These are phyloP conservation scores for Gracilaria gracilis DNA, from an alignment of 23 red algal genomes.

Conservation along the genomic window DNA sequence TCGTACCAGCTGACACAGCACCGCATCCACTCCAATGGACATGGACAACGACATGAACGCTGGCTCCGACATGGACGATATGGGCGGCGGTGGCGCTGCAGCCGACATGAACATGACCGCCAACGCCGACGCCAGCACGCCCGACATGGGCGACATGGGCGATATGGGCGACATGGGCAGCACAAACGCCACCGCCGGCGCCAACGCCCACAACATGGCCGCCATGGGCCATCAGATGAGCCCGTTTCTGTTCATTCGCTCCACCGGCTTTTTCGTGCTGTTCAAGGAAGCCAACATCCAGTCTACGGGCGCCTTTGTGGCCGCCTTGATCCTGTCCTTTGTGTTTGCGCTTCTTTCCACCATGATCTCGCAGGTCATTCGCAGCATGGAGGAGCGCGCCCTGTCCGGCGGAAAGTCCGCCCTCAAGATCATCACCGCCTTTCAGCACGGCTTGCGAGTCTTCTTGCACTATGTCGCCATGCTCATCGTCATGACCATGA, in stretches of 20 bases:
- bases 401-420: background rate
- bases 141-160: too few species aligned
- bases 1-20: too few species aligned
- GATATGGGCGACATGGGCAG: background rate
- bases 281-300: slow-evolving; percentile 70
- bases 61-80: background rate
- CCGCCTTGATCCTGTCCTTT: slow-evolving; percentile 51
- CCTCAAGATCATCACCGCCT: background rate
- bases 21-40: too few species aligned
- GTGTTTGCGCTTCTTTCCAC: slow-evolving; percentile 57
- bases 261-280: slow-evolving; percentile 51
- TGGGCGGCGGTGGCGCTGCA: background rate
- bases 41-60: background rate
- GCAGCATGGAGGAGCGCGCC: slow-evolving; percentile 15
- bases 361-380: slow-evolving; percentile 31
- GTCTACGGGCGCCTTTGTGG: slow-evolving; percentile 67
- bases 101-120: background rate
- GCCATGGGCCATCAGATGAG: slow-evolving; percentile 24
- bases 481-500: slow-evolving; percentile 90
- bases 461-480: slow-evolving; percentile 82
- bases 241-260: slow-evolving; percentile 64
- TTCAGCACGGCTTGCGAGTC: slow-evolving; percentile 28
- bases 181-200: background rate
- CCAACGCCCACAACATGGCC: background rate
- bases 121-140: background rate